Base-by-base conservation (phyloP, 2,329 filamentous ascomycete genomes). In the Penicillium nordicum region DNA sequence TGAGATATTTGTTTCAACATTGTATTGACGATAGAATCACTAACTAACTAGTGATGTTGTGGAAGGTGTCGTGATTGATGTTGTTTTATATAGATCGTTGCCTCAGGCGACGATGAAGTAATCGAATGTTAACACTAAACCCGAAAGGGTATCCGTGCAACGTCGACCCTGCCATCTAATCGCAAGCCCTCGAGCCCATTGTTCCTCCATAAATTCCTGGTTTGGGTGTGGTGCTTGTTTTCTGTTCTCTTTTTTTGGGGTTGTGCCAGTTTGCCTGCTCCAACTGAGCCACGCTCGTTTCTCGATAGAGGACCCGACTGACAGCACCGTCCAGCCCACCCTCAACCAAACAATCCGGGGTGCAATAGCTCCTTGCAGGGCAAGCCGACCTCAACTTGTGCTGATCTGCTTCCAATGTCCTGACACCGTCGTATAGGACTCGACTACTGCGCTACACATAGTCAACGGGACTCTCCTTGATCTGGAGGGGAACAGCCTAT, bases 161-260 rank as follows among this genome's bases (percentile, higher is more conserved):
- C 57, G 57, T 58, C 57, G 57, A 53, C 53, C 57, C 53, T 58
- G 57, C 53, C 56, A 55, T 58, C 51, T 57, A 43, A 53, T 58
- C 34, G 52, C 30, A 27, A 50, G 37, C 25, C 52, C 12, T 53
- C 46, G n/a, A 55, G 41, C 47, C 34, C 30, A 43, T 52, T 38
- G 32, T 37, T 58, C 44, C 41, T 29, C 45, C 55, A 55, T 53
- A 45, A 50, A 43, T 48, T 18, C 51, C 51, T 54, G 51, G 38
- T 50, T 43, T 43, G 52, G 45, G 52, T 36, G 52, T 27, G 55
- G 50, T 49, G 50, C 45, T 55, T 49, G 51, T 49, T 55, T 54
- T 37, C 34, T 49, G 45, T 37, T 57, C 27, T 57, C 34, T 36
- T 57, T 29, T n/a, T 47, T 52, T 42, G 42, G 53, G 53, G 48